A percentile compares a stretch with the other conserved stretches of the same genome.
Evolutionary conservation across 2,329 filamentous ascomycete genomes (phyloP).

Genomic region (Cladosporium sp.): DNA sequence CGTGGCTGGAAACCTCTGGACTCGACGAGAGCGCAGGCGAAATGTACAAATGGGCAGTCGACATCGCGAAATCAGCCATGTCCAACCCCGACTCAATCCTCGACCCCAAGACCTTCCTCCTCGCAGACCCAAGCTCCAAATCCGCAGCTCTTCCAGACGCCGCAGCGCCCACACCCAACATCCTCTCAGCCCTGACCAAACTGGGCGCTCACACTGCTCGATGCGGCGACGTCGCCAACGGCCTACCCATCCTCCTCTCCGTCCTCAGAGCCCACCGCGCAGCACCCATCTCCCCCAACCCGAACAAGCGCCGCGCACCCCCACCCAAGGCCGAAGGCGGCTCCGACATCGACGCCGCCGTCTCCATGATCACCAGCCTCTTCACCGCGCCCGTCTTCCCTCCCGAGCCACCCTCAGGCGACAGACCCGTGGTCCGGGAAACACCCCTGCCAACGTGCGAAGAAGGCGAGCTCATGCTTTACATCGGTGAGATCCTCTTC

Average conservation of each 20-base stretch:
- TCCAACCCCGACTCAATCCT: constrained; percentile 44
- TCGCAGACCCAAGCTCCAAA: constrained; percentile 21
- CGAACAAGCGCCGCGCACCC: constrained; percentile 24
- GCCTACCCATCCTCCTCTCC: constrained; percentile 81
- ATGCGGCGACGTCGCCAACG: constrained; percentile 59
- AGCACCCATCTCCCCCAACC: constrained; percentile 44
- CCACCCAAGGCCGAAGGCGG: constrained; percentile 15
- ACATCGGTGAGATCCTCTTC: constrained; percentile 92
- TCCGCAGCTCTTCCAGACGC: constrained; percentile 35
- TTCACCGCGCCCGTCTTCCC: constrained; percentile 55
- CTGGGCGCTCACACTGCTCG: constrained; percentile 75
- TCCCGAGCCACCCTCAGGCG: constrained; percentile 64
- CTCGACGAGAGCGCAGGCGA: constrained; percentile 61
- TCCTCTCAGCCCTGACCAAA: constrained; percentile 71
- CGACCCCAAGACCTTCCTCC: constrained; percentile 58
- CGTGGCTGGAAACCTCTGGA: constrained; percentile 78
- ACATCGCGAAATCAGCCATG: constrained; percentile 62
- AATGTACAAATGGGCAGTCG: constrained; percentile 71
- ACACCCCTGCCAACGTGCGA: constrained; percentile 61
- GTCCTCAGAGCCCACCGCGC: constrained; percentile 71
- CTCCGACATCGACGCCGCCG: constrained; percentile 20
- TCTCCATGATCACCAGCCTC: constrained; percentile 30
- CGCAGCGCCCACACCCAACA: constrained; percentile 59
- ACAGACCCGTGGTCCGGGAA: constrained; percentile 60
- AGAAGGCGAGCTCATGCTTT: constrained; percentile 80